Evolutionary conservation across 257 asterid genomes (phyloP).

Genomic region (Solanum boliviense): DNA sequence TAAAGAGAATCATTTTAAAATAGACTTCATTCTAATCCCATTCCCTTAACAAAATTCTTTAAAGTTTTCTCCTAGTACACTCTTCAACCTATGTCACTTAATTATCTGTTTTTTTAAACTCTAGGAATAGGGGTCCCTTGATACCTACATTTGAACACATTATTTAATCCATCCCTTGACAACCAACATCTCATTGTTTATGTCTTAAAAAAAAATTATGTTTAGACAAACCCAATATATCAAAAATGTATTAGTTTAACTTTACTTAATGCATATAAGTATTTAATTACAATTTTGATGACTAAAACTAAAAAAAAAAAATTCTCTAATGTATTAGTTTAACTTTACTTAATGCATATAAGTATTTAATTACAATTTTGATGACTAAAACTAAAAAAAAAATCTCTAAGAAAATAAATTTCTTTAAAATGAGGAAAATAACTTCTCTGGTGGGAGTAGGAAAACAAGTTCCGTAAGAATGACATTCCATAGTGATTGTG

Average conservation of each 20-base stretch:
- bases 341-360: not conserved
- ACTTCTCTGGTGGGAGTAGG: not conserved
- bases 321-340: not conserved
- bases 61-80: not conserved
- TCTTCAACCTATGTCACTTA: not conserved
- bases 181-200: not conserved
- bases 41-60: not conserved
- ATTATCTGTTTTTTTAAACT: not conserved
- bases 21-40: not conserved
- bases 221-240: not conserved
- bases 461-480: not conserved
- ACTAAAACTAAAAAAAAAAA: too few species aligned
- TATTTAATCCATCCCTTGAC: not conserved
- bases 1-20: not conserved
- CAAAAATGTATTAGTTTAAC: not conserved
- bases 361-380: too few species aligned
- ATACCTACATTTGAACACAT: not conserved
- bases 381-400: too few species aligned
- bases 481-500: not conserved
- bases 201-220: not conserved
- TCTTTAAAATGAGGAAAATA: too few species aligned
- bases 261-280: not conserved
- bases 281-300: too few species aligned
- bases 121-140: not conserved
- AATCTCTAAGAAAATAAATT: too few species aligned